These are phyloP conservation scores for Penstemon eatonii DNA, from an alignment of 257 asterid species.

Conservation along the genomic window DNA sequence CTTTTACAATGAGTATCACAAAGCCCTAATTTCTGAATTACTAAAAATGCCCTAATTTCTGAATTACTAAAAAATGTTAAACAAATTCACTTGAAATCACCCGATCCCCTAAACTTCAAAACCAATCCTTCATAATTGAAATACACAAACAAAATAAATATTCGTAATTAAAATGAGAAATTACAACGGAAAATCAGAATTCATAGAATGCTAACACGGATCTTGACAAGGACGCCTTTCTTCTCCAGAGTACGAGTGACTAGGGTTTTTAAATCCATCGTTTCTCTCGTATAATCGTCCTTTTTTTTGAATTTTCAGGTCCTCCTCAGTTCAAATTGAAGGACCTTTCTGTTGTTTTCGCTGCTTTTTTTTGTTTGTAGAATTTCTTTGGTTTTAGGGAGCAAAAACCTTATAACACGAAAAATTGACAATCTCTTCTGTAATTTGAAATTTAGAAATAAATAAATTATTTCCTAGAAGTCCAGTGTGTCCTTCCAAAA, in stretches of 20 bases:
- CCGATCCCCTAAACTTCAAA: constrained; percentile 13
- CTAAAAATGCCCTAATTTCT: not conserved
- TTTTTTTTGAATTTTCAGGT: constrained; percentile 35
- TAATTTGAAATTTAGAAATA: too few relatives aligned
- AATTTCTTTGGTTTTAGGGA: too few relatives aligned
- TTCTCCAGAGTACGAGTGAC: constrained; percentile 97
- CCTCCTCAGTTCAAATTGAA: constrained; percentile 34
- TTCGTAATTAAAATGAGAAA: too few relatives aligned
- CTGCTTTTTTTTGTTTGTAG: too few relatives aligned
- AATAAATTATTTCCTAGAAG: too few relatives aligned
- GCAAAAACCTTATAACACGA: too few relatives aligned
- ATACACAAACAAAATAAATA: too few relatives aligned
- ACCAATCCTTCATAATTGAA: too few relatives aligned
- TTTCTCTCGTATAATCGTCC: constrained; percentile 97
- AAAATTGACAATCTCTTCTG: too few relatives aligned
- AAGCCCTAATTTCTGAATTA: not conserved
- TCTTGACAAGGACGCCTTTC: constrained; percentile 99
- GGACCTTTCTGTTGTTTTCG: constrained; percentile 19
- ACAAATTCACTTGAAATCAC: constrained; percentile 10
- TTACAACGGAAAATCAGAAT: not conserved
- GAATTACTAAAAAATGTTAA: not conserved
- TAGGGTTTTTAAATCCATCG: constrained; percentile 99
- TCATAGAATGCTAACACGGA: constrained; percentile 64
- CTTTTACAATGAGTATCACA: not conserved
- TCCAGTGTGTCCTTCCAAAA: too few relatives aligned